Conservation (phyloP, 306 rosid species). For the Mimosa bimucronata region DNA sequence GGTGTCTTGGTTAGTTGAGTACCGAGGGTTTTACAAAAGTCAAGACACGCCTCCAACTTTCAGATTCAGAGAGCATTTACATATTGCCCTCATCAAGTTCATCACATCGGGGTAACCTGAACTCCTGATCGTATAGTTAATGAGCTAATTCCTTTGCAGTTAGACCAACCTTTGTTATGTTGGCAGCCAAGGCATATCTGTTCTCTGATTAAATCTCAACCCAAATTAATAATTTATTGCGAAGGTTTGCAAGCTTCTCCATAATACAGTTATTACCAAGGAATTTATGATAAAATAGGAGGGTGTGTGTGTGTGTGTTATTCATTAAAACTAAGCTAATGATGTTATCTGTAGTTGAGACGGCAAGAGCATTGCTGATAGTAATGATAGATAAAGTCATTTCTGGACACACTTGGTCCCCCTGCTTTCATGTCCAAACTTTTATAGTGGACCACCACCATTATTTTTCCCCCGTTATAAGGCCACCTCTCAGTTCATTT, state of each 20-base stretch:
- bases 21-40: no score
- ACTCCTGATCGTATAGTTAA: no score
- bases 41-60: no score
- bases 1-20: not conserved
- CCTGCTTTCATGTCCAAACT: conserved; percentile 45
- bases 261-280: not conserved
- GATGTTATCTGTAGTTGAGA: conserved; percentile 7
- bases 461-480: conserved; percentile 32
- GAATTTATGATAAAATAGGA: not conserved
- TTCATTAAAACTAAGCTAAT: conserved; percentile 6
- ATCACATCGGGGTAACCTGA: no score
- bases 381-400: conserved; percentile 45
- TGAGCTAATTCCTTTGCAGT: no score
- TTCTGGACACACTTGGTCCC: conserved; percentile 49
- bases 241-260: no score
- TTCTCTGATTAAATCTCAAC: not conserved
- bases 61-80: no score
- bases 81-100: no score
- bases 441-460: conserved; percentile 39
- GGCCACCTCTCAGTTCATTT: conserved; percentile 16
- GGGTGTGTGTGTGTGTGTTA: not conserved
- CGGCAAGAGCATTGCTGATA: conserved; percentile 31
- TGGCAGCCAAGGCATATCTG: no score
- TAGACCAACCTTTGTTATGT: no score
- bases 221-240: not conserved